phyloP scores from a whole-genome alignment of 2,329 filamentous ascomycete species.

The Nannizzia gypsea region DNA sequence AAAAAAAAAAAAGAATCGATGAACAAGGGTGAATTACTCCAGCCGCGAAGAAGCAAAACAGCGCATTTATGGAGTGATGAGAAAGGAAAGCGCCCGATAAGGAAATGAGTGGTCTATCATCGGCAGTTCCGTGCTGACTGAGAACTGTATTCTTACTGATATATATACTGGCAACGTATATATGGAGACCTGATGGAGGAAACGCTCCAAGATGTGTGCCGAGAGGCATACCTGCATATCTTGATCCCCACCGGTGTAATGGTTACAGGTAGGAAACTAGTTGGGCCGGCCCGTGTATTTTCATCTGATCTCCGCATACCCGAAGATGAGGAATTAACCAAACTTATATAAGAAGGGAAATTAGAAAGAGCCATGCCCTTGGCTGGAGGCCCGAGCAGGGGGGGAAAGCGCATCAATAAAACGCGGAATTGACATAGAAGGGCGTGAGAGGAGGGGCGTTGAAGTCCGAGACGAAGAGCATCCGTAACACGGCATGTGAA shows the following conservation, averaged over 20 bases:
- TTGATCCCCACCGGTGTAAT: neutral
- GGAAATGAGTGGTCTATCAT: neutral
- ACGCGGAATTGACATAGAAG: neutral
- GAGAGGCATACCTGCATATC: neutral
- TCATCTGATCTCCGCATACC: neutral
- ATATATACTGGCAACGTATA: neutral
- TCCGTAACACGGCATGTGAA: neutral
- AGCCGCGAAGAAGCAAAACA: neutral
- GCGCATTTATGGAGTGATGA: neutral
- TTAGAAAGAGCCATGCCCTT: neutral
- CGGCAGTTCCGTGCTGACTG: neutral
- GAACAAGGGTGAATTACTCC: neutral
- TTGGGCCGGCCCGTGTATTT: constrained; percentile 2
- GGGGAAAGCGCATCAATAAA: neutral
- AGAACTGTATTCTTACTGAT: neutral
- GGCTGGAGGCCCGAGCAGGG: too few species aligned
- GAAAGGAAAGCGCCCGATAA: neutral
- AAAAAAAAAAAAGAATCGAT: neutral
- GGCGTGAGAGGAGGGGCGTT: neutral
- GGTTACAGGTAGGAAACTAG: neutral
- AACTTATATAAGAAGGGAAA: neutral
- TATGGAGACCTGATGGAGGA: too few species aligned
- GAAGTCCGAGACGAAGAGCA: neutral
- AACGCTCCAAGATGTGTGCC: neutral
- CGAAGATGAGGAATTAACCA: neutral